These are phyloP conservation scores for Cladophialophora bantiana DNA, from an alignment of 2,329 filamentous ascomycete species.

Conservation along the genomic window DNA sequence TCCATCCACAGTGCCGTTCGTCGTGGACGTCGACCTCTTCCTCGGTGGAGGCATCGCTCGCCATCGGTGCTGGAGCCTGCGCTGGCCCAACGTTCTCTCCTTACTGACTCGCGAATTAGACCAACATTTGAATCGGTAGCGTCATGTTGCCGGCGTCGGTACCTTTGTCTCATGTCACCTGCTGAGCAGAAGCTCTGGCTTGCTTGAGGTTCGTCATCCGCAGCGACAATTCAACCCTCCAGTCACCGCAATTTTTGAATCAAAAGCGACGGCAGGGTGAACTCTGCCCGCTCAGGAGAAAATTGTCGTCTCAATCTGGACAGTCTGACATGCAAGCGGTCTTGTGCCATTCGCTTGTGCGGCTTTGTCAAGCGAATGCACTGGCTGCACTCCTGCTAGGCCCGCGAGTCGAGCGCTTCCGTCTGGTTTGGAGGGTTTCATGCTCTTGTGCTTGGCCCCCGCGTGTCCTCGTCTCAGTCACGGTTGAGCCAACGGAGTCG, in stretches of 20 bases:
- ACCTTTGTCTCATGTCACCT: neutral
- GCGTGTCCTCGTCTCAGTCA: neutral
- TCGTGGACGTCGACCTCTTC: neutral
- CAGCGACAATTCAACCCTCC: neutral
- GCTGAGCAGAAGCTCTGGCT: constrained; percentile 1
- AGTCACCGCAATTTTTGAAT: neutral
- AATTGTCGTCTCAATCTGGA: neutral
- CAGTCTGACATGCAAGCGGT: neutral
- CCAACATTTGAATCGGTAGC: neutral
- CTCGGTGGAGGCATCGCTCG: neutral
- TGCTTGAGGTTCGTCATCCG: neutral
- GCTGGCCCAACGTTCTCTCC: constrained; percentile 1
- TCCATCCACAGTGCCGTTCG: neutral
- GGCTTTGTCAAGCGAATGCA: neutral
- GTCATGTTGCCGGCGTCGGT: neutral
- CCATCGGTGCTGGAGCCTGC: constrained; percentile 12
- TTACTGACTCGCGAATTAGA: constrained; percentile 4
- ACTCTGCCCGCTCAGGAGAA: neutral
- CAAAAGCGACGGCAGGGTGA: neutral
- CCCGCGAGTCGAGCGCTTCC: neutral
- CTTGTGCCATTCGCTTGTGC: neutral
- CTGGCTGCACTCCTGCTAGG: neutral
- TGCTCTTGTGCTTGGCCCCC: neutral
- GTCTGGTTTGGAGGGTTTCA: neutral
- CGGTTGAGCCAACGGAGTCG: neutral